Conservation (phyloP, 441 rosid genomes). For the Aleurites moluccanus region DNA sequence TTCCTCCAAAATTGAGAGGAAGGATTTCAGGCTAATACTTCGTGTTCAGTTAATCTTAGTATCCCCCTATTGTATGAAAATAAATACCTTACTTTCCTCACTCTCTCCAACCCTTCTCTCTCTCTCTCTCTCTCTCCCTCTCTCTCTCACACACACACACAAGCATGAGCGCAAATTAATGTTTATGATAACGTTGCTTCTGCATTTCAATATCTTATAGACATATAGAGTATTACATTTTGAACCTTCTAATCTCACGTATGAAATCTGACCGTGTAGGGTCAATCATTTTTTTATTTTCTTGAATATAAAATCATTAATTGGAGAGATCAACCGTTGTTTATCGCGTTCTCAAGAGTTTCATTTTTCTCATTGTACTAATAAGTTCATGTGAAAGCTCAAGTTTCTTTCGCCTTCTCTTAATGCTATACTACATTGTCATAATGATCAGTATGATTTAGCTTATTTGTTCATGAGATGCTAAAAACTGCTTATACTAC, state of each 20-base stretch:
- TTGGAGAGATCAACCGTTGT: neutral
- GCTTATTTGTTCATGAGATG: neutral
- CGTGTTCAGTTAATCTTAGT: neutral
- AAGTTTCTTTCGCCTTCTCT: neutral
- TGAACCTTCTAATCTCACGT: neutral
- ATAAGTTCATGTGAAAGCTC: neutral
- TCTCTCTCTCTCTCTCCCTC: neutral
- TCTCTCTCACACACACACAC: neutral
- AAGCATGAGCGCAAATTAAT: neutral
- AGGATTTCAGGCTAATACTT: slow-evolving; percentile 73
- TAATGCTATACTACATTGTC: neutral
- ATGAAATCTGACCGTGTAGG: neutral
- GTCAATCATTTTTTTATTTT: neutral
- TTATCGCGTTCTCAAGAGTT: neutral
- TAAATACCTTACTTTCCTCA: neutral
- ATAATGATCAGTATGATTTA: neutral
- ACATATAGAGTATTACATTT: neutral
- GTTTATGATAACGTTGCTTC: neutral
- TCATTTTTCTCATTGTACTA: neutral
- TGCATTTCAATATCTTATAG: neutral
- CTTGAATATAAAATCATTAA: neutral
- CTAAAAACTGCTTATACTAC: neutral
- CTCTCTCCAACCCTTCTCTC: no score
- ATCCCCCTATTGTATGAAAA: neutral
- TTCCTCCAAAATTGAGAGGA: slow-evolving; percentile 62